Evolutionary conservation across 768 basidiomycete species (phyloP), one percentile per base, ranked within the genome.

Genomic region (Clathrus columnatus): DNA sequence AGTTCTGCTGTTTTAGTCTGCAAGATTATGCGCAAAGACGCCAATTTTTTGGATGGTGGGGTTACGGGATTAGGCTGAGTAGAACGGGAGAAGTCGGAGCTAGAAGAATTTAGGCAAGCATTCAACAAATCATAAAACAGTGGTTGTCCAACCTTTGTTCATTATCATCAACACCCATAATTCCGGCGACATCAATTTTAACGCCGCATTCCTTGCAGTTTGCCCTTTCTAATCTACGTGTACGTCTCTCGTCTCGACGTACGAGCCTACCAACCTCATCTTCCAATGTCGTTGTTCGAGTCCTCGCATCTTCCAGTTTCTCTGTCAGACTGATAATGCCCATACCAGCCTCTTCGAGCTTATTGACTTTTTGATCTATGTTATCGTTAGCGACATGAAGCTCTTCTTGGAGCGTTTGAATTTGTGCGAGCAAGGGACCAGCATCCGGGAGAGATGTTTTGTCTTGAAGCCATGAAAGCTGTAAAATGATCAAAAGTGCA

Each of bases 341-440:
- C 14, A 85, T 67, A 4, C 90, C 90, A 0, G 85, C 83, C 55
- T 91, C 84, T 63, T 89, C 87, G 2, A 94, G 81, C 50, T 84
- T 82, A 64, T 91, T 89, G 16, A 94, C 75, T 66, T 93, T 92
- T 63, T 91, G 84, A 61, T 94, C 92, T 52, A 94, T 87, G 61
- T 80, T 85, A 30, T 85, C 83, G 64, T 94, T 91, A 8, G 90
- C 91, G 2, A 65, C 75, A 59, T 86, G 84, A 24, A 93, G 82
- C 61, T 92, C 84, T 17, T 72, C 73, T 61, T 91, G 85, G 32
- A 93, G 72, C 21, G 84, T 78, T 50, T 73, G 75, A 49, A 92
- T 87, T 66, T 92, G 86, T 1, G 75, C 70, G n/a, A 90, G 65
- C 17, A 89, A 68, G 85, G 2, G 83, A 73, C 46, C 62, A 61